A percentile compares a stretch with the other conserved stretches of the same genome.
Conservation (phyloP, 306 rosid species). For the Trifolium dubium region DNA sequence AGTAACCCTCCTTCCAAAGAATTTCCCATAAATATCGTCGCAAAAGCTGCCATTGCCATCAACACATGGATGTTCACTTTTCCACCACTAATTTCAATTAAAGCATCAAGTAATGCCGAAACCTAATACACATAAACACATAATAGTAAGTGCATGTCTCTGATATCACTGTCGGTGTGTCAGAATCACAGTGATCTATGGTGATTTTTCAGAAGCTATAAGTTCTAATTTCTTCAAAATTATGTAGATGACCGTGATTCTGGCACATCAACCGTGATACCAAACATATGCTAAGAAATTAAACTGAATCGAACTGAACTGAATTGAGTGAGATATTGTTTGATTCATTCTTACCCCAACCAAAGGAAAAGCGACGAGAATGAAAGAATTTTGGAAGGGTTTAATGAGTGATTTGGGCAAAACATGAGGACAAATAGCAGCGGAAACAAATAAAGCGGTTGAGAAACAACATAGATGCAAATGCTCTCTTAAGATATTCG, state of each 20-base stretch:
- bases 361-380: conserved; percentile 75
- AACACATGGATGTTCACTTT: conserved; percentile 91
- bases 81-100: conserved; percentile 79
- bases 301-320: neutral
- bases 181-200: too few species aligned
- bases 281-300: too few species aligned
- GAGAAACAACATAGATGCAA: conserved; percentile 84
- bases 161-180: too few species aligned
- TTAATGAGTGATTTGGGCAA: conserved; percentile 70
- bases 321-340: conserved; percentile 12
- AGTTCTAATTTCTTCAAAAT: too few species aligned
- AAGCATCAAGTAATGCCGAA: conserved; percentile 93
- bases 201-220: too few species aligned
- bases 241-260: too few species aligned
- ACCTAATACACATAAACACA: conserved; percentile 54
- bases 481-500: conserved; percentile 77
- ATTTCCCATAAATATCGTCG: conserved; percentile 89
- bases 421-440: conserved; percentile 81
- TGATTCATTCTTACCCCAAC: conserved; percentile 65
- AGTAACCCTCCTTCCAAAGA: conserved; percentile 95
- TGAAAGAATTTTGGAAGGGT: conserved; percentile 75
- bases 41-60: conserved; percentile 99
- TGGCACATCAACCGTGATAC: too few species aligned
- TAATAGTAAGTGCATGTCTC: neutral
- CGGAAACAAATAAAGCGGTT: conserved; percentile 69